Conservation (phyloP, 2,329 filamentous ascomycete species). For the Volutella citrinella region DNA sequence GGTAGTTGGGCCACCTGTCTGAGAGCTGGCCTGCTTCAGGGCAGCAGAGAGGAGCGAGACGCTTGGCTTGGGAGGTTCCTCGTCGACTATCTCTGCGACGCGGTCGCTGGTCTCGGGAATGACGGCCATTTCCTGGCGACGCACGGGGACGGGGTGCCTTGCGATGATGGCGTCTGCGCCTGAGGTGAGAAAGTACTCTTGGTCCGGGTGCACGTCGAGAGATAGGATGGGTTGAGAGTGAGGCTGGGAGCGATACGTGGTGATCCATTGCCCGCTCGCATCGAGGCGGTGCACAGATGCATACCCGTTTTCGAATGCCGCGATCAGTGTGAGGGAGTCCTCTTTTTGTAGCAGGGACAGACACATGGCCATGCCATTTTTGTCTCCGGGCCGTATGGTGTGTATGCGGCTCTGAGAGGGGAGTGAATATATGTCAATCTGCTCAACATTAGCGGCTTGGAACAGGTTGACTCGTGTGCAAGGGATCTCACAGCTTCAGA, state of each 20-base stretch:
- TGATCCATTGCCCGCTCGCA: conserved; percentile 39
- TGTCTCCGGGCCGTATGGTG: conserved; percentile 46
- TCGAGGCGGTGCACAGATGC: conserved; percentile 61
- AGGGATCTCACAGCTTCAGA: conserved; percentile 69
- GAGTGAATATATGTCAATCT: conserved; percentile 81
- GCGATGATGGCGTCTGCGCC: conserved; percentile 77
- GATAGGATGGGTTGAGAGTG: conserved; percentile 84
- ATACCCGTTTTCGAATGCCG: conserved; percentile 84
- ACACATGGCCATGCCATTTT: conserved; percentile 86
- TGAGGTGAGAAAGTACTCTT: conserved; percentile 70
- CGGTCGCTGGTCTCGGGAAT: conserved; percentile 17
- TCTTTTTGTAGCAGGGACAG: conserved; percentile 57
- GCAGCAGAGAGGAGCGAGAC: conserved; percentile 24
- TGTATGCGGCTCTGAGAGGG: conserved; percentile 71
- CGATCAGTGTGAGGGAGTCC: conserved; percentile 58
- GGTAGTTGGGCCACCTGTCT: conserved; percentile 4
- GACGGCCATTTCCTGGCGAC: conserved; percentile 22
- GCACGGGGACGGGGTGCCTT: conserved; percentile 64
- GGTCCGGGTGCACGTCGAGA: conserved; percentile 51
- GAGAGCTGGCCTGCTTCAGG: conserved; percentile 8
- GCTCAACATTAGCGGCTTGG: conserved; percentile 6
- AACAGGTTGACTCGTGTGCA: too few relatives aligned
- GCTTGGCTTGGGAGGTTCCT: conserved; percentile 2
- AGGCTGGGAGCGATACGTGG: conserved; percentile 61
- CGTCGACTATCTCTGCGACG: conserved; percentile 25